Conservation (phyloP, 805 yeast genomes). For the Metschnikowia anglica region DNA sequence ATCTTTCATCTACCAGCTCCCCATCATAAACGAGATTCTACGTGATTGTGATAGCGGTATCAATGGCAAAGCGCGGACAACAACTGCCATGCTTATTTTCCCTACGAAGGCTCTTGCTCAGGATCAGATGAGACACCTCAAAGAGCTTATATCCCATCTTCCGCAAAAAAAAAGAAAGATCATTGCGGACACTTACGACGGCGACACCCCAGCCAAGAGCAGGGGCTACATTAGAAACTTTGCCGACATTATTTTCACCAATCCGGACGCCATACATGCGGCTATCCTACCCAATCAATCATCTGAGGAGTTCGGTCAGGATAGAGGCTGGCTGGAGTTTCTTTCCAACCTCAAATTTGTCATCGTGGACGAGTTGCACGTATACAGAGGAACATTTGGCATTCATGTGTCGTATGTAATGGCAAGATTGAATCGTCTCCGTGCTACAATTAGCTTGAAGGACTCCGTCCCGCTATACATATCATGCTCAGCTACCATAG, state of each 20-base stretch:
- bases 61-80: constrained; percentile 26
- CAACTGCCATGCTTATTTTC: constrained; percentile 82
- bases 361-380: constrained; percentile 83
- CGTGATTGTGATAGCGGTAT: constrained; percentile 37
- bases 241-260: constrained; percentile 84
- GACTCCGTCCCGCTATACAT: constrained; percentile 53
- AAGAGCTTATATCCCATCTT: constrained; percentile 52
- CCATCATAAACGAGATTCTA: constrained; percentile 56
- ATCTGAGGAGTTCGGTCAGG: constrained; percentile 27
- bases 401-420: constrained; percentile 85
- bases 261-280: constrained; percentile 91
- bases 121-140: constrained; percentile 85
- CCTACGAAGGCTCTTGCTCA: constrained; percentile 98
- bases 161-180: constrained; percentile 43
- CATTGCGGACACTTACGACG: constrained; percentile 82
- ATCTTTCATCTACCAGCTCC: constrained; percentile 86
- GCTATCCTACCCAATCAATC: constrained; percentile 74
- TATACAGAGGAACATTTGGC: constrained; percentile 88
- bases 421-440: constrained; percentile 70
- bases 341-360: constrained; percentile 64
- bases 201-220: constrained; percentile 71
- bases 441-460: constrained; percentile 16
- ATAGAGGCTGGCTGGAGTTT: constrained; percentile 63
- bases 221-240: constrained; percentile 55
- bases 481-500: constrained; percentile 92